phyloP scores from a whole-genome alignment of 2,329 filamentous ascomycete species.

The Alternaria longipes region DNA sequence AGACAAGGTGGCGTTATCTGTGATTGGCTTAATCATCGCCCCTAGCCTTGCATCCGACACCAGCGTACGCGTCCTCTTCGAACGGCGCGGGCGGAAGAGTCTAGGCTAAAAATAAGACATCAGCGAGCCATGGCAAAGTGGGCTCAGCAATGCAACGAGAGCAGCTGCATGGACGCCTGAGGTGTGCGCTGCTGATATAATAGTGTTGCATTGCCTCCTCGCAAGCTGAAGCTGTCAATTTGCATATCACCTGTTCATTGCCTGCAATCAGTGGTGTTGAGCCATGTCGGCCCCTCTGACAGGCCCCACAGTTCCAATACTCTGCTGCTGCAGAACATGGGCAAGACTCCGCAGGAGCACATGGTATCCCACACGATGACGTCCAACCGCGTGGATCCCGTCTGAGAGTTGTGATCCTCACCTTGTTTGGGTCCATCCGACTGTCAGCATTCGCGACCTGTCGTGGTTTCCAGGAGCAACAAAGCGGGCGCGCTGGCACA shows the following conservation, averaged over 20 bases:
- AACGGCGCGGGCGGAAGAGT: slow-evolving; percentile 2
- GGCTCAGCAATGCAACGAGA: slow-evolving; percentile 4
- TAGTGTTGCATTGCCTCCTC: slow-evolving; percentile 11
- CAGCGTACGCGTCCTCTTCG: slow-evolving; percentile 20
- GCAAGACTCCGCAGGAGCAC: slow-evolving; percentile 4
- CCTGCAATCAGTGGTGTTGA: slow-evolving; percentile 7
- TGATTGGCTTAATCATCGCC: slow-evolving; percentile 8
- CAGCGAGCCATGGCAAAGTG: slow-evolving; percentile 4
- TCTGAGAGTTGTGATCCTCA: slow-evolving; percentile 4
- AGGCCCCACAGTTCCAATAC: slow-evolving; percentile 16
- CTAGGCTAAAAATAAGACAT: slow-evolving; percentile 5
- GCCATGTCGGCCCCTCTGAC: slow-evolving; percentile 13
- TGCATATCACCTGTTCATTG: slow-evolving; percentile 4
- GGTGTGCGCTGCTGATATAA: slow-evolving; percentile 2
- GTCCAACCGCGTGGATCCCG: slow-evolving; percentile 9
- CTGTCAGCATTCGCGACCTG: background rate
- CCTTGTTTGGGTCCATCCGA: background rate
- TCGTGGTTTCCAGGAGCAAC: slow-evolving; percentile 14
- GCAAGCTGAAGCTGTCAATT: background rate
- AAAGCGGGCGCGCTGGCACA: background rate
- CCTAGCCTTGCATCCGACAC: slow-evolving; percentile 11
- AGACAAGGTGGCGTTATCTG: background rate
- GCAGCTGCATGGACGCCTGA: background rate
- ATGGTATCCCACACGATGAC: slow-evolving; percentile 19
- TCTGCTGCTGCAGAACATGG: slow-evolving; percentile 10